Percentiles rank a stretch among this genome's conserved stretches.
phyloP scores from a whole-genome alignment of 2,329 filamentous ascomycete genomes.

The Alternaria sp. region DNA sequence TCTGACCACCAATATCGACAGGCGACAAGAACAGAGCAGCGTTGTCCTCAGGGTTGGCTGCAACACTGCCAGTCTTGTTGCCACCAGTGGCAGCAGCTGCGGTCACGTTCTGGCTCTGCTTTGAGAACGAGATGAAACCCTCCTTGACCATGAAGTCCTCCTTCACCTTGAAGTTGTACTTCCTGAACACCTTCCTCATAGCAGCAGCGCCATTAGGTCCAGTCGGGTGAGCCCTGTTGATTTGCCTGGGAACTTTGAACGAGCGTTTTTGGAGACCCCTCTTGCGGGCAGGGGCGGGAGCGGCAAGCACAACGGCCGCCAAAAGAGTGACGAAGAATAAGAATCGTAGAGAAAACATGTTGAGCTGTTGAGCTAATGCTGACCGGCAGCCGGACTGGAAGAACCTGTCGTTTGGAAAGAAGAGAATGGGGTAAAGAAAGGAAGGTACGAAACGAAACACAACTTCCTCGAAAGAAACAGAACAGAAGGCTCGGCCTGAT shows the following conservation, averaged over 20 bases:
- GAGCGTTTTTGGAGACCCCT: constrained; percentile 58
- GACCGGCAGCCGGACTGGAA: constrained; percentile 47
- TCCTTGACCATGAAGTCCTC: constrained; percentile 26
- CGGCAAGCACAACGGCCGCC: constrained; percentile 56
- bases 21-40: constrained; percentile 74
- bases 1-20: constrained; percentile 72
- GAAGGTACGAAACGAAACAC: constrained; percentile 29
- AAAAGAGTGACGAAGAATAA: constrained; percentile 57
- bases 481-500: constrained; percentile 40
- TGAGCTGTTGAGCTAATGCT: constrained; percentile 44
- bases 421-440: constrained; percentile 23
- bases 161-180: constrained; percentile 61
- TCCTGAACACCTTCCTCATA: constrained; percentile 70
- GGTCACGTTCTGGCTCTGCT: constrained; percentile 24
- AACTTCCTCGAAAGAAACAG: constrained; percentile 25
- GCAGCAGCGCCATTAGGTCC: constrained; percentile 63
- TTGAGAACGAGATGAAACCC: constrained; percentile 49
- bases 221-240: constrained; percentile 60
- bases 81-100: constrained; percentile 30
- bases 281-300: constrained; percentile 45
- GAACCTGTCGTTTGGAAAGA: constrained; percentile 23
- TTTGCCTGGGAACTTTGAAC: constrained; percentile 66
- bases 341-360: constrained; percentile 45
- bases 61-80: constrained; percentile 62
- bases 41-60: constrained; percentile 68